Evolutionary conservation across 768 basidiomycete genomes (phyloP).

Genomic region (Suillus bovinus): DNA sequence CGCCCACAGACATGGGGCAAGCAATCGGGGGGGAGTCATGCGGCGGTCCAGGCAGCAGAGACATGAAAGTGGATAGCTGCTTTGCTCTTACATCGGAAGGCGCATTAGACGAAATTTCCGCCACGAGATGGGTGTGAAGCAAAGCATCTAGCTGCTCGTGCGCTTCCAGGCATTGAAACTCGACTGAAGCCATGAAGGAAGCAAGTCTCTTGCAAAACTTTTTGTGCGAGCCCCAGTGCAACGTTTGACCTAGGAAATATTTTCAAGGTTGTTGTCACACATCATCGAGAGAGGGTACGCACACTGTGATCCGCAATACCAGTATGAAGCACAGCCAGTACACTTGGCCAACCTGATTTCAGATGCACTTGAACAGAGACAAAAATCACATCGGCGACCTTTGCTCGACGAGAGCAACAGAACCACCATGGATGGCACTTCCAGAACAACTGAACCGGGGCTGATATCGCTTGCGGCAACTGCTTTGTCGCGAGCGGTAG

Average conservation of each 20-base stretch:
- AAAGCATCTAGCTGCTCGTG: constrained; percentile 63
- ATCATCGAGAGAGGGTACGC: constrained; percentile 25
- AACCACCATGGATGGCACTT: constrained; percentile 44
- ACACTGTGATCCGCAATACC: constrained; percentile 74
- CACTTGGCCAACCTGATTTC: constrained; percentile 51
- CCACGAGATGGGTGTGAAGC: constrained; percentile 63
- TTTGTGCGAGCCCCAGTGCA: constrained; percentile 68
- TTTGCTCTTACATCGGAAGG: constrained; percentile 23
- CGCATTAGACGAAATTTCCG: constrained; percentile 31
- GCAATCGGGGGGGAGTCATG: constrained; percentile 26
- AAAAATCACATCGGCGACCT: constrained; percentile 66
- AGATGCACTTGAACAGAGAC: constrained; percentile 41
- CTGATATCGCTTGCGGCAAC: constrained; percentile 39
- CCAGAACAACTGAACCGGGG: constrained; percentile 52
- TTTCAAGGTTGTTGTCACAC: constrained; percentile 11
- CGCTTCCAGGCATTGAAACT: constrained; percentile 48
- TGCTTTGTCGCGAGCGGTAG: constrained; percentile 51
- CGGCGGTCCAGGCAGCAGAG: constrained; percentile 46
- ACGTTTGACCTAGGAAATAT: constrained; percentile 56
- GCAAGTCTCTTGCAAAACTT: constrained; percentile 65
- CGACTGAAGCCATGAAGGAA: constrained; percentile 43
- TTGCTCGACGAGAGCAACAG: constrained; percentile 58
- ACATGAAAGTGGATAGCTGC: constrained; percentile 38
- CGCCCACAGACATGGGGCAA: constrained; percentile 32
- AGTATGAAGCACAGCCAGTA: constrained; percentile 66